Conservation (phyloP, 2,329 filamentous ascomycete species). For the Bisporella sp. region DNA sequence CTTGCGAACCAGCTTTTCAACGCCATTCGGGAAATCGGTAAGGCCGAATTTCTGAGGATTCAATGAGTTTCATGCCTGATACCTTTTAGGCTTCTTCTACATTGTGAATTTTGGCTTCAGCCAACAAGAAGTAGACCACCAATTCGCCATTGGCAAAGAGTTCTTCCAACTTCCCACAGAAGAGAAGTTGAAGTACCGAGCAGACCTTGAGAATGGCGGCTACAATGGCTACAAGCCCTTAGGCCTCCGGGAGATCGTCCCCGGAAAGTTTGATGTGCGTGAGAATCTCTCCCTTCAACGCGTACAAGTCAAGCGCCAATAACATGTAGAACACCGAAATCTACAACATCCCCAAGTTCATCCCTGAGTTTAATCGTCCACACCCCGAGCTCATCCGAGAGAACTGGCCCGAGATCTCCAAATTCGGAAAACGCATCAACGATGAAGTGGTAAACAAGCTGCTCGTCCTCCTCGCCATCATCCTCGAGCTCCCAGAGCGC, state of each 20-base stretch:
- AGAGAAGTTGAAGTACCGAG: slow-evolving; percentile 49
- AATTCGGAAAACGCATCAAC: slow-evolving; percentile 33
- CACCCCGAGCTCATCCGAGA: slow-evolving; percentile 41
- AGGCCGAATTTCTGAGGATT: slow-evolving; percentile 48
- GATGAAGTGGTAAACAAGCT: slow-evolving; percentile 50
- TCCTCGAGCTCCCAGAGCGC: slow-evolving; percentile 52
- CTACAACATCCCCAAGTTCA: slow-evolving; percentile 52
- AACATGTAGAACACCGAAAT: slow-evolving; percentile 45
- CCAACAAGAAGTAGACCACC: slow-evolving; percentile 51
- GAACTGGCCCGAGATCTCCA: slow-evolving; percentile 45
- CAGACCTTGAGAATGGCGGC: slow-evolving; percentile 41
- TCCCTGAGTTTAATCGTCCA: slow-evolving; percentile 32
- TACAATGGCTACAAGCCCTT: slow-evolving; percentile 50
- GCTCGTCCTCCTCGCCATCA: slow-evolving; percentile 50
- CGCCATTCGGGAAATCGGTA: slow-evolving; percentile 39
- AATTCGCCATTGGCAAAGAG: slow-evolving; percentile 53
- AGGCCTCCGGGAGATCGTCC: slow-evolving; percentile 22
- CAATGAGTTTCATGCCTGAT: slow-evolving; percentile 41
- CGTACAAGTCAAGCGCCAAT: background rate
- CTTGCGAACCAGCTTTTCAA: slow-evolving; percentile 43
- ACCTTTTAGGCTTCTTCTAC: slow-evolving; percentile 52
- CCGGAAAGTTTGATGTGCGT: slow-evolving; percentile 32
- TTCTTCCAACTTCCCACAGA: slow-evolving; percentile 49
- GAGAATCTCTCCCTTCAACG: slow-evolving; percentile 38
- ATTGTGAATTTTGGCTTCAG: slow-evolving; percentile 55